Percentiles rank a stretch among this genome's conserved stretches.
Evolutionary conservation across 768 basidiomycete genomes (phyloP).

Genomic region (Hortiboletus campestris): DNA sequence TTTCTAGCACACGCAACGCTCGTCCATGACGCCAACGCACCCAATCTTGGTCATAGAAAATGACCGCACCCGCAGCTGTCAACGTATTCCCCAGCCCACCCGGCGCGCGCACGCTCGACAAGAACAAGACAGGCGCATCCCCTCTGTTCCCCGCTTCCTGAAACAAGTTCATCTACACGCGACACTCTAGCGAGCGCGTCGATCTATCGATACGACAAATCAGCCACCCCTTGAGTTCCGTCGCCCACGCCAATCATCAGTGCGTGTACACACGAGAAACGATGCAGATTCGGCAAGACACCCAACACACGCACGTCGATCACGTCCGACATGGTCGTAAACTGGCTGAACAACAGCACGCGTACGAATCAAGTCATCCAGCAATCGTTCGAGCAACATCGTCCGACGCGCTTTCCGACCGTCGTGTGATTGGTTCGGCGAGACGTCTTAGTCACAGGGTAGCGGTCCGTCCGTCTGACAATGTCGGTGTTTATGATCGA

Average conservation of each 20-base stretch:
- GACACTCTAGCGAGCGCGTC: constrained; percentile 76
- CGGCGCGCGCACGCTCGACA: constrained; percentile 89
- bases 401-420: too few relatives aligned
- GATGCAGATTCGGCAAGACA: neutral
- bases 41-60: constrained; percentile 26
- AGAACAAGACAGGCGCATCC: constrained; percentile 73
- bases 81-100: constrained; percentile 97
- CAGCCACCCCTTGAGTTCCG: constrained; percentile 74
- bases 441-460: too few relatives aligned
- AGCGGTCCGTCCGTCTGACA: too few relatives aligned
- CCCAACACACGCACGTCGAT: constrained; percentile 63
- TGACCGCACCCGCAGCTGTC: constrained; percentile 57
- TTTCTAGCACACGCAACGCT: neutral
- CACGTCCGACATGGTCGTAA: constrained; percentile 94
- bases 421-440: too few relatives aligned
- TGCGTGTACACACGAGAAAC: neutral
- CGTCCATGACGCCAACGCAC: constrained; percentile 1
- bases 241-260: constrained; percentile 62
- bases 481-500: too few relatives aligned
- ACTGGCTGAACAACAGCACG: constrained; percentile 87
- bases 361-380: constrained; percentile 75
- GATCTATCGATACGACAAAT: constrained; percentile 93
- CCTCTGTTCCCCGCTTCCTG: constrained; percentile 65
- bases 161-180: constrained; percentile 82
- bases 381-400: constrained; percentile 88